A percentile compares a stretch with the other conserved stretches of the same genome.
These are phyloP conservation scores for Delonix regia DNA, from an alignment of 306 rosid species.

Conservation along the genomic window DNA sequence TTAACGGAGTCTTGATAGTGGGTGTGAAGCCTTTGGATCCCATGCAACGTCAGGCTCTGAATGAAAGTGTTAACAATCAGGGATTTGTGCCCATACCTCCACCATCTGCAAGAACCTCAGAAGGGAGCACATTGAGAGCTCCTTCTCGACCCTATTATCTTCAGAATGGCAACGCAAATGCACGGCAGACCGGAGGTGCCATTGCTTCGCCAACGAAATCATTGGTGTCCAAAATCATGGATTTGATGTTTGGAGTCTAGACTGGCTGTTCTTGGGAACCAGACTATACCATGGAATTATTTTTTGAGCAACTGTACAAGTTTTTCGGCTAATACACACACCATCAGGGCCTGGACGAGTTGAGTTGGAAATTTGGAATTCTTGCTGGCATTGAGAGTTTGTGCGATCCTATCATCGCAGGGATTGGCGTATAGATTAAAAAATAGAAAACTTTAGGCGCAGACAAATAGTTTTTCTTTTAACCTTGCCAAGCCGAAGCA, in stretches of 20 bases:
- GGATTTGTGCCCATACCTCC: constrained; percentile 82
- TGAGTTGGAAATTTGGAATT: constrained; percentile 29
- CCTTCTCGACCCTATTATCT: constrained; percentile 66
- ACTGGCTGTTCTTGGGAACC: constrained; percentile 31
- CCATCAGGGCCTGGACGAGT: constrained; percentile 15
- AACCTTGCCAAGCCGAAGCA: neutral
- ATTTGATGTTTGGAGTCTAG: constrained; percentile 94
- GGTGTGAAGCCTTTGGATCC: constrained; percentile 97
- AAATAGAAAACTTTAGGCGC: no score
- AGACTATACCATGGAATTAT: constrained; percentile 21
- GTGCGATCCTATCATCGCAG: no score
- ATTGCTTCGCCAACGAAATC: constrained; percentile 98
- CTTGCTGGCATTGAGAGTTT: neutral
- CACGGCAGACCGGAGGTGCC: constrained; percentile 65
- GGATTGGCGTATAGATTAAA: no score
- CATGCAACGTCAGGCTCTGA: constrained; percentile 81
- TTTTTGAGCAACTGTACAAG: constrained; percentile 36
- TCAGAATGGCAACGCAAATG: constrained; percentile 66
- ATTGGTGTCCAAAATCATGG: constrained; percentile 82
- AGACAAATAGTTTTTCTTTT: no score
- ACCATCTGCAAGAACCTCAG: constrained; percentile 60
- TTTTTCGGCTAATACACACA: constrained; percentile 12
- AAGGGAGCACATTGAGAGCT: constrained; percentile 52
- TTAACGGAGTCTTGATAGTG: constrained; percentile 83
- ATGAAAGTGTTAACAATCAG: constrained; percentile 67